These are phyloP conservation scores for Epichloe gansuensis DNA, from an alignment of 2,329 filamentous ascomycete species.

Conservation along the genomic window DNA sequence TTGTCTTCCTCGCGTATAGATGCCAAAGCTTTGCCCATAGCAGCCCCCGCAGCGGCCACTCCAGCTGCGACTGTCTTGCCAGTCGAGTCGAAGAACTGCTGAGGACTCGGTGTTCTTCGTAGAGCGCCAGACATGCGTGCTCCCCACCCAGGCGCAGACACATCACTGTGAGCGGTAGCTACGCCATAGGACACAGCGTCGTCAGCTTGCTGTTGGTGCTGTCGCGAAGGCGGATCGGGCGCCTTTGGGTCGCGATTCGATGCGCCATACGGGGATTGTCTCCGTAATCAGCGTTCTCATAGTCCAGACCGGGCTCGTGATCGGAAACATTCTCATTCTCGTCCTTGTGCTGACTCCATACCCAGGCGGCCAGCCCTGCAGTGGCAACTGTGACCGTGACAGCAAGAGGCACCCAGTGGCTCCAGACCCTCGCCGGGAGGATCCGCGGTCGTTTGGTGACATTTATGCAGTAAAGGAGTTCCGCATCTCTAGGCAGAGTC, in stretches of 20 bases:
- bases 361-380: constrained; percentile 77
- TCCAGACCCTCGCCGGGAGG: constrained; percentile 51
- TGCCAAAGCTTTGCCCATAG: constrained; percentile 68
- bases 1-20: constrained; percentile 77
- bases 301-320: constrained; percentile 37
- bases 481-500: constrained; percentile 21
- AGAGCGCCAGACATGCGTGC: constrained; percentile 71
- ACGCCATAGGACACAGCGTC: constrained; percentile 32
- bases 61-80: constrained; percentile 72
- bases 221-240: constrained; percentile 25
- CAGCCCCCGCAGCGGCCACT: constrained; percentile 70
- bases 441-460: constrained; percentile 44
- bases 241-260: constrained; percentile 21
- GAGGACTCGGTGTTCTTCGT: constrained; percentile 71
- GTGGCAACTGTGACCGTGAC: constrained; percentile 82
- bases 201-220: constrained; percentile 4
- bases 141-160: constrained; percentile 47
- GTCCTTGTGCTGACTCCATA: constrained; percentile 79
- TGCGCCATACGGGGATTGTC: constrained; percentile 39
- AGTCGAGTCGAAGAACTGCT: constrained; percentile 77
- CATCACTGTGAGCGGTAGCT: constrained; percentile 16
- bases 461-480: constrained; percentile 29
- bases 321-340: constrained; percentile 56
- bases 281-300: constrained; percentile 37
- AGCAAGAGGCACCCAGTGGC: constrained; percentile 82